Base-by-base conservation (phyloP, 2,329 filamentous ascomycete species). In the Zalaria sp. region DNA sequence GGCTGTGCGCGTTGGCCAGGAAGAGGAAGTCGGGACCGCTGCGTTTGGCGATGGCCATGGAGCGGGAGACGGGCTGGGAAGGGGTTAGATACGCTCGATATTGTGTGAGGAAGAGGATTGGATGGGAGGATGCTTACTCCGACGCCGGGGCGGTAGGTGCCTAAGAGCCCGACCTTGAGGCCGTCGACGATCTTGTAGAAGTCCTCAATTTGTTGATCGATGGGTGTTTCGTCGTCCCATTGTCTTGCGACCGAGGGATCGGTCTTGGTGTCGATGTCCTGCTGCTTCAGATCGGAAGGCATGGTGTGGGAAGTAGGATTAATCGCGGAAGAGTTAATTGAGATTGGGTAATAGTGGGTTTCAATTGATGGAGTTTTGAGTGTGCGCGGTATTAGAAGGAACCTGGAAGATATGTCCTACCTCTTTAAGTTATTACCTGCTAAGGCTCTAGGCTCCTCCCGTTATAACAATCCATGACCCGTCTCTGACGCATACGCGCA, bases 41-140 rank as follows among this genome's bases (percentile, higher is more conserved):
- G 40, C 84, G 59, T 79, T 84, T 65, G 41, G 65, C 64, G 26
- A 69, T 52, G 37, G 61, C 66, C 68, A 71, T 71, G 42, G 64
- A 63, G 45, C 68, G 65, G 32, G 60, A 60, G 29, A 67, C 62
- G 10, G 63, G 63, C 41, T 52, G 40, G 11, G 18, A 3, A 9
- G 34, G n/a, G 26, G 37, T 32, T n/a, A 32, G 29, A 32, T 38
- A 7, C 18, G 18, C 18, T 18, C 18, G 18, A 8, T 29, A 28
- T 26, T 48, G 31, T 43, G 40, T 43, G 10, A 26, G 11, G 11
- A n/a, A 27, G 8, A 9, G 4, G 10, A 26, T 7, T 6, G 27
- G 26, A 8, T 25, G n/a, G n/a, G 5, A 34, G 31, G 26, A 37
- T 34, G 46, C 51, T 41, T 46, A 50, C 46, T 54, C 65, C 65